A percentile compares a stretch with the other conserved stretches of the same genome.
These are phyloP conservation scores for Orbilia javanica DNA, from an alignment of 2,329 filamentous ascomycete genomes.

Conservation along the genomic window DNA sequence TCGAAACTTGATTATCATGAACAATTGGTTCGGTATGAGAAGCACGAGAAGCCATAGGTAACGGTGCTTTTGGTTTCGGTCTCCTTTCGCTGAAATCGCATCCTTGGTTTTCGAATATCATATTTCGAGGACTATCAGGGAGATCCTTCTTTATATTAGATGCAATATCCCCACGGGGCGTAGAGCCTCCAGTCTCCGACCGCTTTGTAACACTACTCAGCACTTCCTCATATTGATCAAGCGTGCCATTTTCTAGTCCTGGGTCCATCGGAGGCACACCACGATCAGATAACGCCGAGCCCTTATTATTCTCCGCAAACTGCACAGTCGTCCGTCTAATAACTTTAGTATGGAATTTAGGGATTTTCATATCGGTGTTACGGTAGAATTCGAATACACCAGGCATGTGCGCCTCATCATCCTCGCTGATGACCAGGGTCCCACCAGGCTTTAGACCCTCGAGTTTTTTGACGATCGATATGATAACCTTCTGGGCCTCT, in stretches of 20 bases:
- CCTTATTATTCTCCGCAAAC: neutral
- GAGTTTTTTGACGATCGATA: neutral
- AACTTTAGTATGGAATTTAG: neutral
- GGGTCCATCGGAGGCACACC: neutral
- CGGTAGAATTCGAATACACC: neutral
- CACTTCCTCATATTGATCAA: neutral
- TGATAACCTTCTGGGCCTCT: neutral
- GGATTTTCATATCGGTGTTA: neutral
- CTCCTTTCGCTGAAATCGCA: neutral
- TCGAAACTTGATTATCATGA: conserved; percentile 17
- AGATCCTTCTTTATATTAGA: neutral
- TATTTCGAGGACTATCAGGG: neutral
- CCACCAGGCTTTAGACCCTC: neutral
- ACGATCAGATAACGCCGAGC: too few relatives aligned
- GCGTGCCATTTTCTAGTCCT: neutral
- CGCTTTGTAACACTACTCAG: neutral
- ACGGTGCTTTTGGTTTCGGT: neutral
- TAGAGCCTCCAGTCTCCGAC: too few relatives aligned
- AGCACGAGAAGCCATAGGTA: neutral
- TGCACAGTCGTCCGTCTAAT: neutral
- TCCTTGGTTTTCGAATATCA: conserved; percentile 5
- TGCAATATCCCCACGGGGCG: too few relatives aligned
- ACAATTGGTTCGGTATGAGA: neutral
- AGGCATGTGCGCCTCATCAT: neutral
- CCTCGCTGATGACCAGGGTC: neutral